These are phyloP conservation scores for Candida sp. DNA, from an alignment of 1,139 yeast genomes.

Conservation along the genomic window DNA sequence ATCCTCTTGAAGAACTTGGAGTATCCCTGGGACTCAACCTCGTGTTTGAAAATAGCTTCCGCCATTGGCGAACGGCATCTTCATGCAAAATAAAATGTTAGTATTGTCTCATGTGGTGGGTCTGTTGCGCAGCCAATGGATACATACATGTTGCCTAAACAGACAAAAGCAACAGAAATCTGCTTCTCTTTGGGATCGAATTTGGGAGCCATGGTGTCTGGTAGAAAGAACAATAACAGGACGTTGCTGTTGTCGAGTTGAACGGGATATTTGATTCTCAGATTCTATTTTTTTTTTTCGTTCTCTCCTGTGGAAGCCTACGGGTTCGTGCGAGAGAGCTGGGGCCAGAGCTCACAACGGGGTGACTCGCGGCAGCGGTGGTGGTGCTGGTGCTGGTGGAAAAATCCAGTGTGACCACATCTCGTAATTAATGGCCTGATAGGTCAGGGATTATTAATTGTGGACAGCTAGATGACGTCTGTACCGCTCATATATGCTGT, in stretches of 20 bases:
- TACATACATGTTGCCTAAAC: constrained; percentile 86
- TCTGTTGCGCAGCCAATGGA: too few species aligned
- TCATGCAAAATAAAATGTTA: constrained; percentile 12
- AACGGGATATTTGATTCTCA: background rate
- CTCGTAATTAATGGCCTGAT: too few species aligned
- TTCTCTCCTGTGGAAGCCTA: background rate
- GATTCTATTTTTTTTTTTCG: background rate
- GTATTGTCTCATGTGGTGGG: constrained; percentile 10
- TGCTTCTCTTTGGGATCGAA: constrained; percentile 27
- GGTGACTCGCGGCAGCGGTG: too few species aligned
- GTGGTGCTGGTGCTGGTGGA: too few species aligned
- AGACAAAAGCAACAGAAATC: constrained; percentile 83
- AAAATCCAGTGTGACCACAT: too few species aligned
- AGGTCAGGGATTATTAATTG: too few species aligned
- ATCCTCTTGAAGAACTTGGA: constrained; percentile 49
- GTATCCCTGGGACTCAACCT: constrained; percentile 55
- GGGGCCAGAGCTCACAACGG: background rate
- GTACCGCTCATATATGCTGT: too few species aligned
- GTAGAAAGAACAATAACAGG: background rate
- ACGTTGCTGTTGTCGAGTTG: background rate
- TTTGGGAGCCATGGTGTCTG: constrained; percentile 16
- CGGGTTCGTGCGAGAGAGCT: background rate
- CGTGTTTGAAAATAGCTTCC: constrained; percentile 82
- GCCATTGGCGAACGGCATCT: constrained; percentile 99
- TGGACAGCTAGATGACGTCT: too few species aligned